Evolutionary conservation across 2,329 filamentous ascomycete genomes (phyloP).

Genomic region (Aspergillus melleus): DNA sequence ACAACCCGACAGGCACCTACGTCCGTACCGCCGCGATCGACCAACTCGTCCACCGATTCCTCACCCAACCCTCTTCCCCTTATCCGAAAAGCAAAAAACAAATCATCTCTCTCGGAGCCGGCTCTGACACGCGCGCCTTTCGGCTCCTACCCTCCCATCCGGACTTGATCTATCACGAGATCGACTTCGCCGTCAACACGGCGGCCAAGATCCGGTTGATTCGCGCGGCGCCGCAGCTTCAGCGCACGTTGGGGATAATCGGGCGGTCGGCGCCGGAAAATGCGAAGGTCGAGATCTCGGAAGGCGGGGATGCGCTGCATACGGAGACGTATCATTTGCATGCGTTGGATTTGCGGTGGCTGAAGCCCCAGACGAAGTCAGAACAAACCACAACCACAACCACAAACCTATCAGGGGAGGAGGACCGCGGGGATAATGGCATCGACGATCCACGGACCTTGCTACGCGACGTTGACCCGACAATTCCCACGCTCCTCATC

Average conservation of each 20-base stretch:
- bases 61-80: conserved; percentile 43
- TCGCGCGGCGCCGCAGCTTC: conserved; percentile 32
- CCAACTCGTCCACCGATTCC: conserved; percentile 69
- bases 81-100: conserved; percentile 52
- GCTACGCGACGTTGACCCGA: conserved; percentile 53
- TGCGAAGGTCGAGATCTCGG: conserved; percentile 34
- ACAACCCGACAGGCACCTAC: conserved; percentile 73
- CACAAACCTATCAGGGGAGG: not conserved
- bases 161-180: conserved; percentile 77
- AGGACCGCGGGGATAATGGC: not conserved
- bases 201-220: conserved; percentile 59
- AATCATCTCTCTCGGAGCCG: conserved; percentile 88
- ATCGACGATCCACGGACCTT: conserved; percentile 4
- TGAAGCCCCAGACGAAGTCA: not conserved
- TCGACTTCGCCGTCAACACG: conserved; percentile 82
- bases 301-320: conserved; percentile 44
- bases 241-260: conserved; percentile 30
- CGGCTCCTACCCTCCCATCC: conserved; percentile 61
- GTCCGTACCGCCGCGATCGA: conserved; percentile 84
- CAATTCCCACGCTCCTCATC: conserved; percentile 76
- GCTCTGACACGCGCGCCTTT: conserved; percentile 88
- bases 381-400: not conserved
- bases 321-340: conserved; percentile 56
- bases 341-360: conserved; percentile 70
- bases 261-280: conserved; percentile 19